Base-by-base conservation (phyloP, 1,284 basidiomycete species). In the Sporisorium iseilematis-ciliati region DNA sequence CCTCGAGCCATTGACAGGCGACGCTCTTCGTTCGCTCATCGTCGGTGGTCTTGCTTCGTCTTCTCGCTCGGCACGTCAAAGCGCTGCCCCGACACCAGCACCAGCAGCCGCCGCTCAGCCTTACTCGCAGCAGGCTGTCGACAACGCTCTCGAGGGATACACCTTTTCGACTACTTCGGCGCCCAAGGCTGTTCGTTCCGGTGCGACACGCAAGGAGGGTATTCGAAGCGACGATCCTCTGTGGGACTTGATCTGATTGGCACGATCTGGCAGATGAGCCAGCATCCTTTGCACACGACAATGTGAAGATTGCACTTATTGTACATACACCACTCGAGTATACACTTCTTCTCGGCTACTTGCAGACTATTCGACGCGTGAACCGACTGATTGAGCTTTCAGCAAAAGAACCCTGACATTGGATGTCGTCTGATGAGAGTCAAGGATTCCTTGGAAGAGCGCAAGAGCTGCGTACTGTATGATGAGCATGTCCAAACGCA, bases 21-120 rank as follows among this genome's bases (percentile, higher is more conserved):
- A 69, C 21, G 71, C 58, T 10, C 53, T 79, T 3, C 66, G 77
- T 20, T 77, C 74, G 40, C 75, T 79, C 57, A 79, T 79, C 59
- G 50, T 79, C 18, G 66, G 70, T 29, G 75, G 77, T 41, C 75
- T 79, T 26, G 70, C 77, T 4, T 46, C 69, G 6, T 70, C 70
- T n/a, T 65, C 66, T 0, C 55, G 55, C 21, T 57, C 67, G 7
- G 64, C 58, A 33, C 60, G 57, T 33, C 45, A 53, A 42, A 46
- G 57, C 7, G 46, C 61, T 21, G 65, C 65, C 25, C 46, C 60
- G 35, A 33, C 57, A 55, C 38, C 55, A 4, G 55, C 60, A 20
- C 46, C 61, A 31, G 51, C 51, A 18, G 50, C 23, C 18, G 29
- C 45, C 3, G 48, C 50, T 16, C 60, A 64, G 46, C 23, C 61